Evolutionary conservation across 192 early-diverging fungal genomes (phyloP).

Genomic region (Chytriomyces sp.): DNA sequence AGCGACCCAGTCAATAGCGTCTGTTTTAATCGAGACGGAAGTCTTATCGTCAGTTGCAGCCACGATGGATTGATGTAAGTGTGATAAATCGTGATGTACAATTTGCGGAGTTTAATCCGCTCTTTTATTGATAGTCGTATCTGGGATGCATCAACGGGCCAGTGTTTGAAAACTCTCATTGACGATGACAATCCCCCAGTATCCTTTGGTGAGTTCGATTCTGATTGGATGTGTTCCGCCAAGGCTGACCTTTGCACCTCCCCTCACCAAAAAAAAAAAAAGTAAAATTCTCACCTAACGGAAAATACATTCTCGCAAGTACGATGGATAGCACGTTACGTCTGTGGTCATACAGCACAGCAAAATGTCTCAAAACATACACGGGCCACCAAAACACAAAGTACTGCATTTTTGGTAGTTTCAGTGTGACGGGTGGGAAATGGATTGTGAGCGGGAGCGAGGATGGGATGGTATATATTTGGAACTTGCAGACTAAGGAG

Average conservation of each 20-base stretch:
- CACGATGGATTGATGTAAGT: constrained; percentile 94
- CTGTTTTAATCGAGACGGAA: constrained; percentile 97
- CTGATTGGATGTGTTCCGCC: too few species aligned
- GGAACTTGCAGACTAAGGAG: constrained; percentile 95
- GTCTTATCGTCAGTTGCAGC: constrained; percentile 91
- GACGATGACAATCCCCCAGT: constrained; percentile 95
- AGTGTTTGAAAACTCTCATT: constrained; percentile 95
- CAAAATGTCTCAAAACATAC: constrained; percentile 96
- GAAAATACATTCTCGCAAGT: constrained; percentile 95
- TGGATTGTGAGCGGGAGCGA: constrained; percentile 98
- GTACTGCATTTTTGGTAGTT: constrained; percentile 93
- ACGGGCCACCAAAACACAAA: constrained; percentile 87
- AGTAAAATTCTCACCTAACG: constrained; percentile 98
- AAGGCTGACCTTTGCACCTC: too few species aligned
- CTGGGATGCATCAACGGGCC: constrained; percentile 98
- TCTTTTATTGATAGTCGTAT: constrained; percentile 72
- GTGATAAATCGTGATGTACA: background rate
- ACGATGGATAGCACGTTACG: constrained; percentile 92
- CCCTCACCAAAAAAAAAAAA: constrained; percentile 67
- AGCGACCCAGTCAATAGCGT: constrained; percentile 94
- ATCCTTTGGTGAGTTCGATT: constrained; percentile 48
- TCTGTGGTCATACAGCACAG: constrained; percentile 92
- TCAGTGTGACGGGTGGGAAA: constrained; percentile 89
- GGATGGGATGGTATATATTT: constrained; percentile 92
- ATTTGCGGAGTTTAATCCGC: constrained; percentile 14